These are phyloP conservation scores for Xylariaceae sp. DNA, from an alignment of 2,329 filamentous ascomycete genomes.

Conservation along the genomic window DNA sequence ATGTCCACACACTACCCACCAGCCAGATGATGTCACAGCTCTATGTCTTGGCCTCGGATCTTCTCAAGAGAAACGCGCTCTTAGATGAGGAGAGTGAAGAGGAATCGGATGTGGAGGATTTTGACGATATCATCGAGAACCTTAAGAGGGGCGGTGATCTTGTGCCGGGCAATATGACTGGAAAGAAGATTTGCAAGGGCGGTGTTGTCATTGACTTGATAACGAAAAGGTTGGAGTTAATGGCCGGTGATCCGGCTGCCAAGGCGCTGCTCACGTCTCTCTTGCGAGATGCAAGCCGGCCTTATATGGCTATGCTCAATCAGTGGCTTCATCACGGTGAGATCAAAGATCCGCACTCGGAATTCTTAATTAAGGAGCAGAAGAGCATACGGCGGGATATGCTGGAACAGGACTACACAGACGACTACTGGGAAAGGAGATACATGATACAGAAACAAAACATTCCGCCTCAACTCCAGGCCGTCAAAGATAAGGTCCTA, in stretches of 20 bases:
- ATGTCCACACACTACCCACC: constrained; percentile 84
- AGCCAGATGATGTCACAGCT: constrained; percentile 88
- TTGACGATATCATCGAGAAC: constrained; percentile 89
- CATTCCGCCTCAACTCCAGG: constrained; percentile 84
- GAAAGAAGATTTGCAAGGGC: constrained; percentile 94
- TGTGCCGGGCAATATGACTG: constrained; percentile 68
- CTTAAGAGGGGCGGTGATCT: constrained; percentile 82
- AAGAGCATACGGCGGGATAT: constrained; percentile 89
- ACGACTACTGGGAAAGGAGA: constrained; percentile 98
- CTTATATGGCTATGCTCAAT: constrained; percentile 97
- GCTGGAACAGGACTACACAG: constrained; percentile 92
- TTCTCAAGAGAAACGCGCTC: constrained; percentile 81
- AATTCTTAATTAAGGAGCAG: constrained; percentile 93
- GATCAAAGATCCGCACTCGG: constrained; percentile 87
- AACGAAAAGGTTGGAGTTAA: constrained; percentile 75
- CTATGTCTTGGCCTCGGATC: constrained; percentile 79
- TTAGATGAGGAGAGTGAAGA: constrained; percentile 73
- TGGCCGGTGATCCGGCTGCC: constrained; percentile 90
- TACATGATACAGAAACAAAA: constrained; percentile 92
- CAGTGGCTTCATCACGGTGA: constrained; percentile 96
- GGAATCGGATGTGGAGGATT: constrained; percentile 71
- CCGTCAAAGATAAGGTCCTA: constrained; percentile 88
- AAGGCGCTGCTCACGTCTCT: constrained; percentile 74
- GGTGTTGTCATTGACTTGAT: constrained; percentile 87
- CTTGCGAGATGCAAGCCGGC: constrained; percentile 79